A percentile compares a stretch with the other conserved stretches of the same genome.
These are phyloP conservation scores for Cladosporium colombiae DNA, from an alignment of 2,329 filamentous ascomycete genomes.

Conservation along the genomic window DNA sequence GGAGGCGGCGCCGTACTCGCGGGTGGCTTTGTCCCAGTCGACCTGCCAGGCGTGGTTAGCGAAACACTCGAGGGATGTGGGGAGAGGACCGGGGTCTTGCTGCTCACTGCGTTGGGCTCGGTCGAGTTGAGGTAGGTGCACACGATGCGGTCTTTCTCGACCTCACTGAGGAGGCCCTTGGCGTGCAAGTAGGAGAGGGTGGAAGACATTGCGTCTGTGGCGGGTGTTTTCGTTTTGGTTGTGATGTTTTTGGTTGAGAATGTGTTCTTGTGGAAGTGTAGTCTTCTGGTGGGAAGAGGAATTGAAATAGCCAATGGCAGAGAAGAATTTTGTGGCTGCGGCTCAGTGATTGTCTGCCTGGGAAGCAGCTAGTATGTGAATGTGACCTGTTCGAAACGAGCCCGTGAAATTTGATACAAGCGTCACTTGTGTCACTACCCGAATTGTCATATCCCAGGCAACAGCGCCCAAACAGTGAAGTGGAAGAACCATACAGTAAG, in stretches of 20 bases:
- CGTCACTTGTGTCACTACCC: not conserved
- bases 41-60: conserved; percentile 21
- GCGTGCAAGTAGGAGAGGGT: conserved; percentile 28
- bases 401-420: not conserved
- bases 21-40: conserved; percentile 34
- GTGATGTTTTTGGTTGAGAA: not conserved
- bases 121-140: conserved; percentile 30
- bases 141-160: conserved; percentile 36
- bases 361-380: conserved; percentile 1
- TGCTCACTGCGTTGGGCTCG: conserved; percentile 25
- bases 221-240: not conserved
- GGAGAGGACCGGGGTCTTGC: not conserved
- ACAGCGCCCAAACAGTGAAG: not conserved
- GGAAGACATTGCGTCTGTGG: conserved; percentile 26
- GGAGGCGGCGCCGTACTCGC: conserved; percentile 31
- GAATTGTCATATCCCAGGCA: not conserved
- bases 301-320: not conserved
- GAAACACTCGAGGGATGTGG: not conserved
- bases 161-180: conserved; percentile 29
- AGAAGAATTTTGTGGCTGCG: not conserved
- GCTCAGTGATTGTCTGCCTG: not conserved
- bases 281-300: not conserved
- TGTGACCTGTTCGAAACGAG: conserved; percentile 3
- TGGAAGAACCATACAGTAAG: not conserved
- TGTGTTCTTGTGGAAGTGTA: not conserved